Evolutionary conservation across 2,329 filamentous ascomycete genomes (phyloP).

Genomic region (Chrysoporthe austroafricana): DNA sequence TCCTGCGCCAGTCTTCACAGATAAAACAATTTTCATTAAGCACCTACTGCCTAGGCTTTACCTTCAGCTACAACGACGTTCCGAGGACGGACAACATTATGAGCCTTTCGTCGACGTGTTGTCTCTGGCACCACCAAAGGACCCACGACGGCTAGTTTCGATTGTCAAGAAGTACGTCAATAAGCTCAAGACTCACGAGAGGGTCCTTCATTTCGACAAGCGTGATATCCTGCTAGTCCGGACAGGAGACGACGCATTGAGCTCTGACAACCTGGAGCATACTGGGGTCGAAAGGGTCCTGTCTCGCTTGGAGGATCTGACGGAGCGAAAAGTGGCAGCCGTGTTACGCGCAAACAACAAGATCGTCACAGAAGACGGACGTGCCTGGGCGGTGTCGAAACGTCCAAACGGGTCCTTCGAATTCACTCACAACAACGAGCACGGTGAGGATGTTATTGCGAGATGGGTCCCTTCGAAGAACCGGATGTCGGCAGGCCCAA

Average conservation of each 20-base stretch:
- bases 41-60: slow-evolving; percentile 21
- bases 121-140: slow-evolving; percentile 18
- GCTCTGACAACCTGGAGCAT: background rate
- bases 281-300: slow-evolving; percentile 6
- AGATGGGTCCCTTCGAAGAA: slow-evolving; percentile 19
- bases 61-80: slow-evolving; percentile 12
- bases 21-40: slow-evolving; percentile 18
- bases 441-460: background rate
- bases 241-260: slow-evolving; percentile 4
- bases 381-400: slow-evolving; percentile 10
- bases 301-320: slow-evolving; percentile 5
- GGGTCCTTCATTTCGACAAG: slow-evolving; percentile 13
- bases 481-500: background rate
- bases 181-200: slow-evolving; percentile 9
- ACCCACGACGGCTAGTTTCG: slow-evolving; percentile 21
- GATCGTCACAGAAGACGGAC: slow-evolving; percentile 17
- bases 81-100: slow-evolving; percentile 13
- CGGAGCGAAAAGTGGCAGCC: slow-evolving; percentile 8
- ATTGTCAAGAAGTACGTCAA: slow-evolving; percentile 18
- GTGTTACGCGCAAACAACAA: slow-evolving; percentile 17
- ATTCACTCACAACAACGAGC: slow-evolving; percentile 5
- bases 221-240: slow-evolving; percentile 15
- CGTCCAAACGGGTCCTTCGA: slow-evolving; percentile 18
- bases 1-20: slow-evolving; percentile 18
- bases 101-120: slow-evolving; percentile 18